A percentile compares a stretch with the other conserved stretches of the same genome.
Conservation (phyloP, 163 green algal species). For the Prototheca wickerhamii region DNA sequence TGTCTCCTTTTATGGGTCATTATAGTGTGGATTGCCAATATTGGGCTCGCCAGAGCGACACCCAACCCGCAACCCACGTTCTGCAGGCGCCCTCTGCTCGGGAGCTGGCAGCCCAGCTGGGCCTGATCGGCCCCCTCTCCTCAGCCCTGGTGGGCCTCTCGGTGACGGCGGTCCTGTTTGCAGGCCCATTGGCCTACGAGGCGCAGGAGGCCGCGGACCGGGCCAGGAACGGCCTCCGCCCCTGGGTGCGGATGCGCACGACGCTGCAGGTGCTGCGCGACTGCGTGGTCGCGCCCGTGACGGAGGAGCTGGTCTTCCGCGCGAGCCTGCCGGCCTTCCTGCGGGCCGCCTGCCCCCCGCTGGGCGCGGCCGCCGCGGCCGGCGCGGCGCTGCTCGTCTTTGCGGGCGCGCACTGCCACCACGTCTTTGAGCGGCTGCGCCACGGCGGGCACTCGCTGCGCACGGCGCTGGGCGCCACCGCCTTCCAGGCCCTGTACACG, state of each 20-base stretch:
- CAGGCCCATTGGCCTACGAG: slow-evolving; percentile 21
- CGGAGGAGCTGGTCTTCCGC: slow-evolving; percentile 81
- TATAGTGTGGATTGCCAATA: no score
- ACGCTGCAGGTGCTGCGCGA: slow-evolving; percentile 28
- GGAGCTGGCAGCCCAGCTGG: no score
- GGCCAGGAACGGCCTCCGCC: background rate
- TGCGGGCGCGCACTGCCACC: slow-evolving; percentile 70
- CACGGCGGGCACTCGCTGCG: background rate
- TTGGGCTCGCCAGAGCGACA: no score
- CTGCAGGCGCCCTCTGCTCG: no score
- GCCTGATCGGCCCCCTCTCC: no score
- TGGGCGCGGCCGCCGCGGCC: background rate
- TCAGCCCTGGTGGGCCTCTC: no score
- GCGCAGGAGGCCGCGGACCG: slow-evolving; percentile 14
- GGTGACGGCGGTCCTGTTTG: slow-evolving; percentile 30
- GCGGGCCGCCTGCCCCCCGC: slow-evolving; percentile 20
- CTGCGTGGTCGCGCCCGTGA: slow-evolving; percentile 54
- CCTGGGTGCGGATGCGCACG: background rate
- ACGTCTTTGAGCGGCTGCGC: slow-evolving; percentile 52
- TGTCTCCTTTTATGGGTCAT: no score
- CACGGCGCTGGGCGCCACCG: background rate
- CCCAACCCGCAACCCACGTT: no score
- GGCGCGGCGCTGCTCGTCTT: slow-evolving; percentile 32
- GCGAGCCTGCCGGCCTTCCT: slow-evolving; percentile 52
- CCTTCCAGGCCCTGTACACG: slow-evolving; percentile 63